Evolutionary conservation across 768 basidiomycete genomes (phyloP), one percentile per base, ranked within the genome.

Genomic region (Leccinum truebloodii): DNA sequence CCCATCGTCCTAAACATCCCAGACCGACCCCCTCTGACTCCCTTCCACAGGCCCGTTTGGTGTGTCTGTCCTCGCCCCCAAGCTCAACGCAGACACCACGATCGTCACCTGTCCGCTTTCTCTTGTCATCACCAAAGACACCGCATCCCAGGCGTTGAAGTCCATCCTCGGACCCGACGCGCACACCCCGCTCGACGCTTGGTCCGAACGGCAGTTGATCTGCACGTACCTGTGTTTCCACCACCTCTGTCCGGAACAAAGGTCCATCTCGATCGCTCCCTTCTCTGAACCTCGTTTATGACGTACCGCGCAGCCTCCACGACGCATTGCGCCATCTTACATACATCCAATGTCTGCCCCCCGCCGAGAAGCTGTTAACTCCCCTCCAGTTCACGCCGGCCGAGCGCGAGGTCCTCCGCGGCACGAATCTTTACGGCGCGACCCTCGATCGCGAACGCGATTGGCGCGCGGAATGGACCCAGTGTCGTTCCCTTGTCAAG

Each of bases 391-490:
- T 93, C 69, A 82, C 82, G 0, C 52, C 70, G 0, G 55, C 67
- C 18, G 95, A 98, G 70, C 74, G 87, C 18, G 80, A 84, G 20
- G 70, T 86, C 9, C 81, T 97, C 55, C 78, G 81, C 55, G 94
- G 93, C 0, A 90, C 90, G 3, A 95, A 95, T 71, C 69, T 98
- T 3, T 85, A 86, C 63, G 86, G 89, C 3, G 94, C 94, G 0
- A 86, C 90, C 1, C 56, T 80, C 13, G 89, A 94, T 62, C 83
- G 93, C 1, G 73, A 80, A 62, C 73, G 74, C 3, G 81, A 81
- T 5, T 91, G 89, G 89, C 75, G 76, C 57, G 63, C 66, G 0
- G 92, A 95, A 69, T 90, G 86, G 85, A 65, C 65, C 13, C 71
- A 78, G 39, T 89, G 93, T 65, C 78, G 62, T 8, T 65, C 65